Evolutionary conservation across 306 rosid genomes (phyloP).

Genomic region (Gastrolobium bilobum): DNA sequence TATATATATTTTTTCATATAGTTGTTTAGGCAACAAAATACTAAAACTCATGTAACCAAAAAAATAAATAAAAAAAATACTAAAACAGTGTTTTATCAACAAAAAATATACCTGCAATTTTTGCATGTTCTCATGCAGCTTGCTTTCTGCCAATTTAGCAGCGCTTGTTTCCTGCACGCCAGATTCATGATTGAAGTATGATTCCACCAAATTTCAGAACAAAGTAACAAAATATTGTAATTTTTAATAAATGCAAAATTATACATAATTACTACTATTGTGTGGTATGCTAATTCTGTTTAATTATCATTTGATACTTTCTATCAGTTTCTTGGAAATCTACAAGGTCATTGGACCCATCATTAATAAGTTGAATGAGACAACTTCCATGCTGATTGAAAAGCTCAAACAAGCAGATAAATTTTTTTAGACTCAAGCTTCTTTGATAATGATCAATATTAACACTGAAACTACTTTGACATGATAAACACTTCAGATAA

Average conservation of each 20-base stretch:
- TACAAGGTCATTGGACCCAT: not conserved
- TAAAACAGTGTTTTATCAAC: not conserved
- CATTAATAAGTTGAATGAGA: not conserved
- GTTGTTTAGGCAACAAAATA: not conserved
- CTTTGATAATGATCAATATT: conserved; percentile 28
- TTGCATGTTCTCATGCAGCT: conserved; percentile 71
- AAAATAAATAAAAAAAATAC: too few relatives aligned
- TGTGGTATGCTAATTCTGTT: not conserved
- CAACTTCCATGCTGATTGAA: not conserved
- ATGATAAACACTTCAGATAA: not conserved
- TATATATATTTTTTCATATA: not conserved
- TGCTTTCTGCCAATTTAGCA: conserved; percentile 82
- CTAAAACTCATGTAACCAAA: too few relatives aligned
- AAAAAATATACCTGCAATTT: conserved; percentile 71
- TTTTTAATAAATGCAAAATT: not conserved
- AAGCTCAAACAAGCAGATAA: conserved; percentile 17
- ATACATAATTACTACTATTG: not conserved
- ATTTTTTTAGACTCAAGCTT: not conserved
- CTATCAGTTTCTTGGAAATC: conserved; percentile 14
- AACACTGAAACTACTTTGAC: not conserved
- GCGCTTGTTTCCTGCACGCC: conserved; percentile 70
- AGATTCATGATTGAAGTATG: conserved; percentile 33
- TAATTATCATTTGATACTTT: not conserved
- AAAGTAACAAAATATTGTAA: not conserved
- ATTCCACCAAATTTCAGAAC: not conserved